Conservation (phyloP, 1,284 basidiomycete species). For the Ustilago xerochloae region DNA sequence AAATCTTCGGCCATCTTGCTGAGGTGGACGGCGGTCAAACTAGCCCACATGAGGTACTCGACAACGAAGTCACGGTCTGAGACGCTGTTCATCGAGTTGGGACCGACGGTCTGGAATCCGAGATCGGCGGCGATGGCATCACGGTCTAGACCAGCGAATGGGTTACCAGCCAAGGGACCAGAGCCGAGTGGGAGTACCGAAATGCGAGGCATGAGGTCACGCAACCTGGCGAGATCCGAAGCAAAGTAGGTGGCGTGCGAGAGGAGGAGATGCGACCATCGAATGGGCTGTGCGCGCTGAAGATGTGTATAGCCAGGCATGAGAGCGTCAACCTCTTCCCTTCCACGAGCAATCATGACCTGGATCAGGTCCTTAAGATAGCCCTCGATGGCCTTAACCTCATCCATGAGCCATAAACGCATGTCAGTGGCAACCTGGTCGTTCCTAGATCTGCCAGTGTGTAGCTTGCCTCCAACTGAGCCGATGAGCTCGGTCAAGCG, state of each 20-base stretch:
- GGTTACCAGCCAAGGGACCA: constrained; percentile 95
- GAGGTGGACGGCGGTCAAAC: constrained; percentile 89
- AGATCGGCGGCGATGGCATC: constrained; percentile 65
- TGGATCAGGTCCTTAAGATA: constrained; percentile 82
- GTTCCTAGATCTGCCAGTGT: constrained; percentile 94
- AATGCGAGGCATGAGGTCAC: constrained; percentile 78
- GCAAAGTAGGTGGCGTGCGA: constrained; percentile 93
- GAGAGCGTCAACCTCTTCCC: constrained; percentile 88
- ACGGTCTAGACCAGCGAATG: constrained; percentile 74
- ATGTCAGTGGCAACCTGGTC: constrained; percentile 99
- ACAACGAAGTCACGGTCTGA: constrained; percentile 96
- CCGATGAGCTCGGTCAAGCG: constrained; percentile 93
- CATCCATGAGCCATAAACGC: constrained; percentile 91
- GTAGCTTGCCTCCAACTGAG: constrained; percentile 70
- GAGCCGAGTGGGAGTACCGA: constrained; percentile 92
- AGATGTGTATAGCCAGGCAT: constrained; percentile 94
- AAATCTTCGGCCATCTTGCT: constrained; percentile 95
- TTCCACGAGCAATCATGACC: constrained; percentile 89
- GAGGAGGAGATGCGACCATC: constrained; percentile 96
- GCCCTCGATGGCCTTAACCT: constrained; percentile 78
- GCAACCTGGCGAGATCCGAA: constrained; percentile 86
- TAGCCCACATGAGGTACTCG: constrained; percentile 97
- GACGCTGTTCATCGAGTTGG: constrained; percentile 75
- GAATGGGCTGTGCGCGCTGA: constrained; percentile 89
- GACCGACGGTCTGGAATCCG: constrained; percentile 64